Base-by-base conservation (phyloP, 78 protist genomes). In the Dictyostelium purpureum region DNA sequence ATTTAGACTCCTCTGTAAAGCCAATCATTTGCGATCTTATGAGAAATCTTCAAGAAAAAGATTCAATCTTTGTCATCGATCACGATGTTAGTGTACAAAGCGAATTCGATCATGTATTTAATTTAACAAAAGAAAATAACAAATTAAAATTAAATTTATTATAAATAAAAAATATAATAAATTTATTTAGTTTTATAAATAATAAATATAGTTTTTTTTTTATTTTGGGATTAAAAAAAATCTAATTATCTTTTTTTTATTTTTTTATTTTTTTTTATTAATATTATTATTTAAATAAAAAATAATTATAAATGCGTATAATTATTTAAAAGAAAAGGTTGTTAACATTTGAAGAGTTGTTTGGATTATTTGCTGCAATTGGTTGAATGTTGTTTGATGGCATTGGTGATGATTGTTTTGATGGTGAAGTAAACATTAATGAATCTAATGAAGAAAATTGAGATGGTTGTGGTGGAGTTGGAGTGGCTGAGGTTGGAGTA, bases 1-100 rank as follows among this genome's bases (percentile, higher is more conserved):
- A 85, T 61, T 35, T 85, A n/a, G 92, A 85, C 59, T 31, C 26
- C 4, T 16, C 45, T 0, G 76, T 85, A 0, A 85, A 85, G 47
- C 92, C 92, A 26, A 59, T 85, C 76, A 85, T 85, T 31, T 85
- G 92, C 59, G 92, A 85, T 43, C 45, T 85, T 1, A 33, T 85
- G 21, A 52, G 92, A 43, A 77, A 77, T 40, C 54, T 85, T 11
- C 45, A 70, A 61, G 92, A 85, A 61, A 51, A 74, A 52, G 92
- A 85, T 28, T 38, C 92, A 6, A 49, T 85, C 0, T 52, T 85
- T 24, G 92, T 85, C n/a, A 38, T 85, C 0, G 92, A 85, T 35
- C 92, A 85, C 37, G 92, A 85, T 51, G 63, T 54, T 57, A 38
- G 67, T 43, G 78, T 85, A 1, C 80, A 54, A 19, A 59, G 83